Evolutionary conservation across 2,329 filamentous ascomycete genomes (phyloP).

Genomic region (Apiospora marii): DNA sequence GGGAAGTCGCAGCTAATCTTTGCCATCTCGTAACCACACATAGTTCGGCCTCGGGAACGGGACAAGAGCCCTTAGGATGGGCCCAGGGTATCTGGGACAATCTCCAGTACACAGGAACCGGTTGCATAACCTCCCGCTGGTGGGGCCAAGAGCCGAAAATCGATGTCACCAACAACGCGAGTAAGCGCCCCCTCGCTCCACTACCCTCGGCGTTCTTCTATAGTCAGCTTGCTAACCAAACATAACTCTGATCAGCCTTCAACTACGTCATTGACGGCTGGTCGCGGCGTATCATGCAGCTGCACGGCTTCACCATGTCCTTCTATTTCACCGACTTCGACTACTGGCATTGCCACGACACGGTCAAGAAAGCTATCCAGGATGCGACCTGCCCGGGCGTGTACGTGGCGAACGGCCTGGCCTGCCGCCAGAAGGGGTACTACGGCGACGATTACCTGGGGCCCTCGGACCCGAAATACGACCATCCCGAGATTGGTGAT

Average conservation of each 20-base stretch:
- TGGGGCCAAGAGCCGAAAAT: not conserved
- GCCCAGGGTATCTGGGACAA: not conserved
- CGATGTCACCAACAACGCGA: not conserved
- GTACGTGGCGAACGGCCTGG: not conserved
- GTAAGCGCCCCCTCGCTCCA: not conserved
- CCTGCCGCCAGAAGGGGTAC: constrained; percentile 5
- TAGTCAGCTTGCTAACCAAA: not conserved
- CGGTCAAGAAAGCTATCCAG: not conserved
- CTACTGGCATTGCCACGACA: not conserved
- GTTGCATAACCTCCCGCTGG: not conserved
- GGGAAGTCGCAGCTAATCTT: not conserved
- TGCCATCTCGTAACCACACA: not conserved
- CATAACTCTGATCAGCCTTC: not conserved
- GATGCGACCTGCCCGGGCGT: not conserved
- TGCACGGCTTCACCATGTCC: not conserved
- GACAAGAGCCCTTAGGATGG: not conserved
- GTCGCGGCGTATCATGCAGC: constrained; percentile 4
- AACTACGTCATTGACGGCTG: constrained; percentile 4
- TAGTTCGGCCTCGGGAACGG: not conserved
- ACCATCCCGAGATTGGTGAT: not conserved
- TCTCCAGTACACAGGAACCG: not conserved
- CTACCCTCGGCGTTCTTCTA: too few relatives aligned
- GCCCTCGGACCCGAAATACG: not conserved
- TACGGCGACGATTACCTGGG: not conserved
- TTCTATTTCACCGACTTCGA: not conserved